Conservation (phyloP, 345 rosid species). For the Eucalyptus albens region DNA sequence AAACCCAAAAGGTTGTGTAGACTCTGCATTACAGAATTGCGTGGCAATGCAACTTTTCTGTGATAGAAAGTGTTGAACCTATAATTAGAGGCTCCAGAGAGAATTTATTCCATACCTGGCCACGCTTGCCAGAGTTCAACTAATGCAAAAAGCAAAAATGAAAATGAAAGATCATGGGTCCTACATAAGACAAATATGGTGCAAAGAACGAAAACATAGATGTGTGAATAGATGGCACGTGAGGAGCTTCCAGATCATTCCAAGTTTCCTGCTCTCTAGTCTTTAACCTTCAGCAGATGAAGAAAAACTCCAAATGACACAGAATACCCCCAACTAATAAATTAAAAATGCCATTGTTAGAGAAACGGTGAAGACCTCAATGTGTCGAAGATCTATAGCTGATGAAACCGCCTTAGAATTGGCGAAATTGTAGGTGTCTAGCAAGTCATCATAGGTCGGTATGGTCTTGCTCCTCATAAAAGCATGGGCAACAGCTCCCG, state of each 20-base stretch:
- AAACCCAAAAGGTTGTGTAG: neutral
- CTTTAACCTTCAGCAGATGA: neutral
- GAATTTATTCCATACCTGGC: neutral
- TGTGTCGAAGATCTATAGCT: constrained; percentile 25
- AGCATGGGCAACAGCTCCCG: constrained; percentile 53
- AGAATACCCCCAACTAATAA: neutral
- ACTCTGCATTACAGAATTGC: neutral
- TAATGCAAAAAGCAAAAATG: neutral
- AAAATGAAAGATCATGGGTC: neutral
- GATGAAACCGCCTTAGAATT: constrained; percentile 1
- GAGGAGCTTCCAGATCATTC: neutral
- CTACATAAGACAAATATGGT: neutral
- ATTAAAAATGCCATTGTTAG: neutral
- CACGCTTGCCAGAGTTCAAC: neutral
- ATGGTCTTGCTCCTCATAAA: constrained; percentile 4
- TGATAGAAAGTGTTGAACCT: neutral
- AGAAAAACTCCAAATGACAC: neutral
- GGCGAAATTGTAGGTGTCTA: constrained; percentile 18
- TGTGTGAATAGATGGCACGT: neutral
- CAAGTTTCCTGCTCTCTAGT: neutral
- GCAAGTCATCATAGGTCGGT: constrained; percentile 25
- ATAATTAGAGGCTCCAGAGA: neutral
- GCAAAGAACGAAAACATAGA: neutral
- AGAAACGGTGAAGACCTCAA: constrained; percentile 37
- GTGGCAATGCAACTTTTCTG: neutral